Conservation (phyloP, 2,329 filamentous ascomycete species). For the Claviceps maximensis region DNA sequence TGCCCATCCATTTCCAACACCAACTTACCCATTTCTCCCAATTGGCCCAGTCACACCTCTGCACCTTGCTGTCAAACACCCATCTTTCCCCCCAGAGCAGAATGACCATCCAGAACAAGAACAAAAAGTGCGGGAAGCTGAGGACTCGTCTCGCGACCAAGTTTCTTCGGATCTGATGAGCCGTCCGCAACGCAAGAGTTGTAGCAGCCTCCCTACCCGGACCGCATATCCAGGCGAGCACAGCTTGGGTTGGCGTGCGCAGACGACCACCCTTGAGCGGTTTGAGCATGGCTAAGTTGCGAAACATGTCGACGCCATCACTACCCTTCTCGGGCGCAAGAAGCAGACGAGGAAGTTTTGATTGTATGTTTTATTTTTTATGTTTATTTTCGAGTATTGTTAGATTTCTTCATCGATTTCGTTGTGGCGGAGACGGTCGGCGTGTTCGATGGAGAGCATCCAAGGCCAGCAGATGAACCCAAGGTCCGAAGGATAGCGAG, state of each 20-base stretch:
- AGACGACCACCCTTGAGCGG: conserved; percentile 3
- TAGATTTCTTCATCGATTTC: too few relatives aligned
- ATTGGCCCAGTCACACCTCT: conserved; percentile 63
- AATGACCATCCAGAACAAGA: conserved; percentile 60
- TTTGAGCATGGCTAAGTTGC: conserved; percentile 4
- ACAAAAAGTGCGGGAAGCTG: conserved; percentile 53
- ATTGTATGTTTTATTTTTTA: background rate
- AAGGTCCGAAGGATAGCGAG: background rate
- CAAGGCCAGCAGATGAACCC: background rate
- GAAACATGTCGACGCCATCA: conserved; percentile 19
- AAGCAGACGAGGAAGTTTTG: background rate
- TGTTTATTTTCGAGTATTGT: background rate
- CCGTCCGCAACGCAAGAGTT: conserved; percentile 15
- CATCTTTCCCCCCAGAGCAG: conserved; percentile 78
- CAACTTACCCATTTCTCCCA: conserved; percentile 88
- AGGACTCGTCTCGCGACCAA: conserved; percentile 37
- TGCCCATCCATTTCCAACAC: too few relatives aligned
- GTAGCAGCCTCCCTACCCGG: conserved; percentile 25
- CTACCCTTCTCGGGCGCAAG: conserved; percentile 4
- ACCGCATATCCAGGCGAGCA: conserved; percentile 25
- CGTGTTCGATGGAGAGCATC: background rate
- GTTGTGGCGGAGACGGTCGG: background rate
- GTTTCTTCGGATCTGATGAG: conserved; percentile 25
- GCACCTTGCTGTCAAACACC: conserved; percentile 58
- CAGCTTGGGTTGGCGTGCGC: background rate